Evolutionary conservation across 2,329 filamentous ascomycete species (phyloP).

Genomic region (Aspergillus ochraceoroseus): DNA sequence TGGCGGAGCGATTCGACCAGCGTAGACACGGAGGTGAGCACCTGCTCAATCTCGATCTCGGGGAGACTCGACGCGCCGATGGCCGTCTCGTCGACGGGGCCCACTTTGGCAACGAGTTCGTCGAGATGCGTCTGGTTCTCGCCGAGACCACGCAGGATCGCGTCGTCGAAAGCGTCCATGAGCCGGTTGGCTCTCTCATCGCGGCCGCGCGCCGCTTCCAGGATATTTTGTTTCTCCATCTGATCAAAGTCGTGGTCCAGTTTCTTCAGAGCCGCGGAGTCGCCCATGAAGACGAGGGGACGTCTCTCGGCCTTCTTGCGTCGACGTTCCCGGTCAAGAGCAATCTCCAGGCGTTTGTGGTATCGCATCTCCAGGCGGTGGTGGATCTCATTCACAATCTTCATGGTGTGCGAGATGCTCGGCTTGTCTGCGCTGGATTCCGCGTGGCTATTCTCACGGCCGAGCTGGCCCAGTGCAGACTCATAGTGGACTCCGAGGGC

Average conservation of each 20-base stretch:
- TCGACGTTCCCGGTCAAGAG: slow-evolving; percentile 51
- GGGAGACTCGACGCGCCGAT: slow-evolving; percentile 33
- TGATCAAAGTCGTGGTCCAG: slow-evolving; percentile 48
- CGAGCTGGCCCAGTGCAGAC: slow-evolving; percentile 40
- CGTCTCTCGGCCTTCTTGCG: slow-evolving; percentile 53
- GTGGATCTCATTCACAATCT: slow-evolving; percentile 45
- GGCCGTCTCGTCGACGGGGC: slow-evolving; percentile 33
- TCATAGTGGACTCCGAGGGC: slow-evolving; percentile 47
- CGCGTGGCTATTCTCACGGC: slow-evolving; percentile 38
- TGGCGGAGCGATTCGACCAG: slow-evolving; percentile 39
- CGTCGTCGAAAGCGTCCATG: slow-evolving; percentile 50
- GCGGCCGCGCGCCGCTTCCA: slow-evolving; percentile 48
- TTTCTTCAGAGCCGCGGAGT: slow-evolving; percentile 49
- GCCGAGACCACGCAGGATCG: slow-evolving; percentile 48
- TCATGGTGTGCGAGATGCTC: slow-evolving; percentile 44
- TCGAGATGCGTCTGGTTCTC: slow-evolving; percentile 51
- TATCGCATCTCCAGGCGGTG: slow-evolving; percentile 48
- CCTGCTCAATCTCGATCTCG: slow-evolving; percentile 34
- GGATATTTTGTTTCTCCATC: slow-evolving; percentile 49
- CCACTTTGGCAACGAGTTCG: slow-evolving; percentile 44
- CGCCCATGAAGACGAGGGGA: slow-evolving; percentile 49
- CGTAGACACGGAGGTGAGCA: slow-evolving; percentile 38
- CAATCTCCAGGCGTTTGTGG: slow-evolving; percentile 47
- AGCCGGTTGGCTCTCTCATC: slow-evolving; percentile 49
- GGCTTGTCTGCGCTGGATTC: slow-evolving; percentile 30